Evolutionary conservation across 78 protist species (phyloP).

Genomic region (Cavenderia fasciculata): DNA sequence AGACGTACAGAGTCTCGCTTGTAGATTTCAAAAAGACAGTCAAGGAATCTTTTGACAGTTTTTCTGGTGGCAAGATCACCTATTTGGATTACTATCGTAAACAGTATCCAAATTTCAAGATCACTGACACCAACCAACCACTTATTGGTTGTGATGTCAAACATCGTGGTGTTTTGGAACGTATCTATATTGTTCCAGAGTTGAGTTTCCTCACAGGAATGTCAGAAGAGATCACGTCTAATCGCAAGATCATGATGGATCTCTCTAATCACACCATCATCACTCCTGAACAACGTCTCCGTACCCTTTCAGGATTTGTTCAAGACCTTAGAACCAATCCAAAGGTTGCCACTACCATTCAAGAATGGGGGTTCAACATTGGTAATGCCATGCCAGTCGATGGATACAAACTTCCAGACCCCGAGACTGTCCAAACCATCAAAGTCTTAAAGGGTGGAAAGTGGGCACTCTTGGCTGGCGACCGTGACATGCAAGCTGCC

Average conservation of each 20-base stretch:
- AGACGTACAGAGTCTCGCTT: slow-evolving; percentile 3
- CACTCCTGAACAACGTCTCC: not conserved
- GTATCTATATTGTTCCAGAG: slow-evolving; percentile 11
- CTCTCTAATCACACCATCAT: not conserved
- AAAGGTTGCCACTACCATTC: not conserved
- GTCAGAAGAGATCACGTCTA: not conserved
- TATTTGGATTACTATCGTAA: not conserved
- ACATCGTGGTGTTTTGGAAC: not conserved
- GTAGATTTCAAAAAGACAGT: not conserved
- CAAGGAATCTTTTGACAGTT: not conserved
- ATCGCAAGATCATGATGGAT: not conserved
- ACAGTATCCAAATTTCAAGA: not conserved
- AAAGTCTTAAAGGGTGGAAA: too few relatives aligned
- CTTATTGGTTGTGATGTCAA: not conserved
- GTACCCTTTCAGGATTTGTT: not conserved
- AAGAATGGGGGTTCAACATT: not conserved
- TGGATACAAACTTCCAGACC: not conserved
- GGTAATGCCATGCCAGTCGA: not conserved
- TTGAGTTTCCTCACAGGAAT: slow-evolving; percentile 13
- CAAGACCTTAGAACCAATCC: not conserved
- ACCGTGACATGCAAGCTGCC: too few relatives aligned
- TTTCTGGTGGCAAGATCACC: not conserved
- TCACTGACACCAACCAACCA: slow-evolving; percentile 10
- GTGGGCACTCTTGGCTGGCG: too few relatives aligned
- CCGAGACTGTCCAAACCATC: too few relatives aligned